Conservation (phyloP, 179 eudicot genomes). For the Corrigiola litoralis region DNA sequence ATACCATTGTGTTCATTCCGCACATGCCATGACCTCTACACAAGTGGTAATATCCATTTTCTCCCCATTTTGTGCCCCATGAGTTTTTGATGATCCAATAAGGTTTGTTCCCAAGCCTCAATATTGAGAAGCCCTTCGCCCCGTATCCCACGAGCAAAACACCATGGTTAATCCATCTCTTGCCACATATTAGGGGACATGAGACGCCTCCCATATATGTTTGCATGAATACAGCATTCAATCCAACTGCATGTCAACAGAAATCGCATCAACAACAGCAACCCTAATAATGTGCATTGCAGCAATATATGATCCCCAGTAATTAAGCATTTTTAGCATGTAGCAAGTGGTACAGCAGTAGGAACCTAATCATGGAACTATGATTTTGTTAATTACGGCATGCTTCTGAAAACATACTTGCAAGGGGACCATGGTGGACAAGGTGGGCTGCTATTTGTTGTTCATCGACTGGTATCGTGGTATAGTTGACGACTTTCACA, state of each 20-base stretch:
- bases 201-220: conserved; percentile 90
- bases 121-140: conserved; percentile 63
- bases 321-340: too few species aligned
- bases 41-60: conserved; percentile 65
- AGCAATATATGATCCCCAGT: too few species aligned
- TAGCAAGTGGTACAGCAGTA: too few species aligned
- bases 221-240: conserved; percentile 90
- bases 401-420: conserved; percentile 57
- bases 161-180: conserved; percentile 66
- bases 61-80: conserved; percentile 91
- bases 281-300: too few species aligned
- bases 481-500: conserved; percentile 56
- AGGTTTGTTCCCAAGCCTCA: conserved; percentile 67
- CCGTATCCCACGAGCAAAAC: conserved; percentile 84
- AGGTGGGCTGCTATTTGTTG: conserved; percentile 76
- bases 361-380: too few species aligned
- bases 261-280: too few species aligned
- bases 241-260: conserved; percentile 44
- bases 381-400: neutral
- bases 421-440: conserved; percentile 80
- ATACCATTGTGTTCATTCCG: conserved; percentile 91
- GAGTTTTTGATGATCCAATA: conserved; percentile 96
- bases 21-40: conserved; percentile 83
- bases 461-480: conserved; percentile 64
- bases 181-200: conserved; percentile 75